Conservation (phyloP, 495 filamentous ascomycete species). For the Saxophila tyrrhenica region DNA sequence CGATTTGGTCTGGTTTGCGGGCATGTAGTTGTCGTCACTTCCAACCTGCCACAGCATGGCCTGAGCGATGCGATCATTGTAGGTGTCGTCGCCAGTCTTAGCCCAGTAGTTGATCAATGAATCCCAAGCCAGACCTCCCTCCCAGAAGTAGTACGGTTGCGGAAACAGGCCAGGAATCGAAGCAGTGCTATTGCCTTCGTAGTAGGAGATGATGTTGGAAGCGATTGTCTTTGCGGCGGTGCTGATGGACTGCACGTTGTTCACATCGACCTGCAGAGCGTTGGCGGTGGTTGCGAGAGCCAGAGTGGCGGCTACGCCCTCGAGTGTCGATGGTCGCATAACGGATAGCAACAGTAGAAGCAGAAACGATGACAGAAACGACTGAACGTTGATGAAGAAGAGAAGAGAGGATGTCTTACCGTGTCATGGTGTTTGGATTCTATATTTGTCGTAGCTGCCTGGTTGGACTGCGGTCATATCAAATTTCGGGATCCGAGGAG, state of each 20-base stretch:
- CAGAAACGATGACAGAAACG: too few relatives aligned
- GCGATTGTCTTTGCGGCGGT: slow-evolving; percentile 11
- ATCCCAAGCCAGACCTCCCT: slow-evolving; percentile 65
- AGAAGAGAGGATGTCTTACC: too few relatives aligned
- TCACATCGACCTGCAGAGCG: neutral
- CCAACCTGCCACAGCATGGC: slow-evolving; percentile 63
- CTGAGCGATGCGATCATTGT: slow-evolving; percentile 56
- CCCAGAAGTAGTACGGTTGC: slow-evolving; percentile 75
- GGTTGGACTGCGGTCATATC: too few relatives aligned
- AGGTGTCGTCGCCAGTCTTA: slow-evolving; percentile 63
- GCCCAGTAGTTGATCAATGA: slow-evolving; percentile 74
- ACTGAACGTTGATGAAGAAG: too few relatives aligned
- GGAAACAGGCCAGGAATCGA: slow-evolving; percentile 10
- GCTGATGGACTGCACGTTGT: slow-evolving; percentile 5
- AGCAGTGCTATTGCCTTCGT: neutral
- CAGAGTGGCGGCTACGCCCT: neutral
- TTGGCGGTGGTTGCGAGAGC: neutral
- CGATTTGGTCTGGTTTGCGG: slow-evolving; percentile 56
- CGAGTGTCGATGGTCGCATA: neutral
- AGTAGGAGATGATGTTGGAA: slow-evolving; percentile 5
- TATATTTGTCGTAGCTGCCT: too few relatives aligned
- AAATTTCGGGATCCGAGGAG: too few relatives aligned
- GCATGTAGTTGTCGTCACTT: slow-evolving; percentile 60
- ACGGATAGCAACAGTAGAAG: neutral
- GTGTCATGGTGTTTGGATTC: too few relatives aligned